Base-by-base conservation (phyloP, 257 asterid genomes). In the Scutellaria baicalensis region DNA sequence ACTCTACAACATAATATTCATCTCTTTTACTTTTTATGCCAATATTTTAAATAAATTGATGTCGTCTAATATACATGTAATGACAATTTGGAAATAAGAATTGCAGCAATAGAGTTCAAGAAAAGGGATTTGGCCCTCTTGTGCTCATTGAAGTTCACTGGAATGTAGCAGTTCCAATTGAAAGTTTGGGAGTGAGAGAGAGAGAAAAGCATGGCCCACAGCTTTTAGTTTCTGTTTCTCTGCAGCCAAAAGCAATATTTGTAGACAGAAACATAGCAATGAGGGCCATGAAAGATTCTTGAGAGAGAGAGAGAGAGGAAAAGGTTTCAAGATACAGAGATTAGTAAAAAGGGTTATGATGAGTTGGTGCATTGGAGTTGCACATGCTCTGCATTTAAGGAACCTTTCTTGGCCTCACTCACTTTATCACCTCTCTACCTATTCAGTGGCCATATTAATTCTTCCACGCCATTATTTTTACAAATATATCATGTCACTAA, bases 371-470 rank as follows among this genome's bases (percentile, higher is more conserved):
- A 33, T 21, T 76, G 77, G 59, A 74, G 63, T 71, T 71, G 80
- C 88, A 84, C 88, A 78, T 84, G 84, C 86, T 58, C 66, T 39
- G 74, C 86, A 81, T 78, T 83, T 56, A 72, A 49, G 36, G 33
- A 64, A 21, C 49, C 35, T 60, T 48, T 59, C 10, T 40, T 40
- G 68, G 36, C 66, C 59, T 57, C 56, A 36, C 45, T 52, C 43
- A 16, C 59, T 54, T 55, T 56, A 58, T 66, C 68, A 66, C 56
- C 59, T 42, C 16, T 49, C 39, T 27, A 1, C 33, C 33, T 58
- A 18, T 69, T 40, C 54, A 64, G 56, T 61, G 40, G 62, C 23
- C 59, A 14, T 38, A 68, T 31, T 70, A 14, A 70, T 38, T 69
- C 42, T 31, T 38, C 23, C 18, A 42, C 18, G 10, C 16, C 6